Base-by-base conservation (phyloP, 352 stramenopile genomes). In the Phytophthora foliorum region DNA sequence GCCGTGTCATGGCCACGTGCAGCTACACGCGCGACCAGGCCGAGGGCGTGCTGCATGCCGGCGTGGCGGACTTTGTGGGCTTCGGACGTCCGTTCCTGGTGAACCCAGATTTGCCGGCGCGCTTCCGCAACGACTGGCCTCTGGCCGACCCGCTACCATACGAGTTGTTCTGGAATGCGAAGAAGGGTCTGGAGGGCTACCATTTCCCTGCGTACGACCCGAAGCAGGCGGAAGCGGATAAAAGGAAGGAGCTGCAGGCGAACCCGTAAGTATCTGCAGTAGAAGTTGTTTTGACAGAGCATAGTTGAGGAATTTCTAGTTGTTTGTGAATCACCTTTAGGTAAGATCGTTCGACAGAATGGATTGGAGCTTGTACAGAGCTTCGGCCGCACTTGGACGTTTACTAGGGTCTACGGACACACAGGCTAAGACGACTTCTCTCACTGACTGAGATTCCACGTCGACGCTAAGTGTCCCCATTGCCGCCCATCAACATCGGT, bases 11-110 rank as follows among this genome's bases (percentile, higher is more conserved):
- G 57, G 57, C 58, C 36, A 77, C 46, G 7, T 69, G 60, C 63
- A 77, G 67, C 58, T 78, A 77, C 67, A 82, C 74, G 46, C 62
- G 67, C 24, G 74, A 82, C 57, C 67, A 63, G 51, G 74, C 65
- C 14, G 74, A 82, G 41, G 74, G 74, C 14, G 71, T 68, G 44
- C 32, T 82, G 8, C 74, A 74, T 38, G 67, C 58, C 2, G 74
- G 74, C 19, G 63, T 67, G 25, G 71, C 60, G 7, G 71, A 82
- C 59, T 39, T 77, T 13, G 71, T 77, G 6, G 59, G 57, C 10
- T 82, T 77, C 38, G 70, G 67, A 13, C 74, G 74, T 7, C 59
- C 52, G 21, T 82, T 69, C 59, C 57, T 82, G 13, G 57, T 69
- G 49, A 82, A 79, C 53, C 74, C 74, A 41, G 78, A 88, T 45